phyloP scores from a whole-genome alignment of 1,284 basidiomycete genomes.

The Puccinia polysora region DNA sequence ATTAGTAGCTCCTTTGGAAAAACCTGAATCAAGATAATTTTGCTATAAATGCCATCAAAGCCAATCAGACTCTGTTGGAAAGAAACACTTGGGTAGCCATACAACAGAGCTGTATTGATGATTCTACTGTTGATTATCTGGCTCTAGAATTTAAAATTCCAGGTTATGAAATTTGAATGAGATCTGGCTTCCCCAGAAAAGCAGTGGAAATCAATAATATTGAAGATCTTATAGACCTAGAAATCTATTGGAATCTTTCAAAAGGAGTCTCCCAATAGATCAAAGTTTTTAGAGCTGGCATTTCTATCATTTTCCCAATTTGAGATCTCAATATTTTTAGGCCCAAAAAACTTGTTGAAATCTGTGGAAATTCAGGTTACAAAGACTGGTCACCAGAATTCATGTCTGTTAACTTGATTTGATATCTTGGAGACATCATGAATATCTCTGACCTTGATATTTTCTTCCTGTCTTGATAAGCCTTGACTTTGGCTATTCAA shows the following conservation, averaged over 20 bases:
- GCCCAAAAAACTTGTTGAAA: conserved; percentile 82
- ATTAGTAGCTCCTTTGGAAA: conserved; percentile 75
- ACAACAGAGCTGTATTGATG: conserved; percentile 57
- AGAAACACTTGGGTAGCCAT: conserved; percentile 53
- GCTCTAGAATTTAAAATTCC: conserved; percentile 93
- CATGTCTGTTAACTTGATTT: conserved; percentile 55
- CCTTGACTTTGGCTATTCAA: conserved; percentile 82
- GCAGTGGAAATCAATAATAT: conserved; percentile 78
- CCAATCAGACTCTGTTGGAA: conserved; percentile 51
- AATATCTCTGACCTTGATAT: background rate
- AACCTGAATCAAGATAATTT: conserved; percentile 64
- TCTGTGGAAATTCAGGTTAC: conserved; percentile 91
- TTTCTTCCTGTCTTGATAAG: conserved; percentile 54
- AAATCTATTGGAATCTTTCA: conserved; percentile 52
- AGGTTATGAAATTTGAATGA: conserved; percentile 79
- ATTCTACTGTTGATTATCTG: conserved; percentile 68
- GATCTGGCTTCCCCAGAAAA: conserved; percentile 54
- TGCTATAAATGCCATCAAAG: conserved; percentile 55
- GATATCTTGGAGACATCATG: background rate
- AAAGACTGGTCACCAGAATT: conserved; percentile 80
- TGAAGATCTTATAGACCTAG: conserved; percentile 73
- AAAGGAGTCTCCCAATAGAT: conserved; percentile 48
- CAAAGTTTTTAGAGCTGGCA: conserved; percentile 61
- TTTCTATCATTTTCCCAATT: conserved; percentile 90
- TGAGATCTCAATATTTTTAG: conserved; percentile 84